Evolutionary conservation across 371 early-diverging fungal species (phyloP).

Genomic region (Apophysomyces sp.): DNA sequence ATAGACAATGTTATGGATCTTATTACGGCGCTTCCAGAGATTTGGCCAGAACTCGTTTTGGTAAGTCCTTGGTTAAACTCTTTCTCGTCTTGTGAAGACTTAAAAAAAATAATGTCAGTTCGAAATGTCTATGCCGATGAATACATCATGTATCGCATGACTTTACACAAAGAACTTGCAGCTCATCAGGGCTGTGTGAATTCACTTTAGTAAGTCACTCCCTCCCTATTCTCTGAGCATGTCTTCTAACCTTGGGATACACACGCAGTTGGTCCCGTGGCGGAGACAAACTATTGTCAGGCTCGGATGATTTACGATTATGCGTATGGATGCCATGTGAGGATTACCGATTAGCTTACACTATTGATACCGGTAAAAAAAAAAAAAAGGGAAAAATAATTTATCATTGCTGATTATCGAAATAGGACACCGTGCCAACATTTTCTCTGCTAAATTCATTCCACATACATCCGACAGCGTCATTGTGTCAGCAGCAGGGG

Average conservation of each 20-base stretch:
- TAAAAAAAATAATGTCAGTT: no score
- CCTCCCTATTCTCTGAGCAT: neutral
- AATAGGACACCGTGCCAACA: constrained; percentile 71
- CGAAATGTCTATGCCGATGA: constrained; percentile 30
- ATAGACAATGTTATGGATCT: constrained; percentile 8
- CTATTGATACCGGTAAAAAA: constrained; percentile 27
- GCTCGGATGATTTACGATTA: constrained; percentile 67
- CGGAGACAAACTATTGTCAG: constrained; percentile 60
- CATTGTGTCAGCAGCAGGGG: constrained; percentile 70
- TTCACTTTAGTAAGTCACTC: constrained; percentile 53
- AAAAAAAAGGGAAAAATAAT: neutral
- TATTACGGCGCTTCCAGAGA: neutral
- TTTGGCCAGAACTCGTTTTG: neutral
- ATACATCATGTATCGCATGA: constrained; percentile 23
- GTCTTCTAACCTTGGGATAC: no score
- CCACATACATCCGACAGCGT: constrained; percentile 60
- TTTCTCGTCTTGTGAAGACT: no score
- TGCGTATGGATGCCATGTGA: constrained; percentile 50
- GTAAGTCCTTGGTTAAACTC: no score
- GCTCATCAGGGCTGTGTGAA: constrained; percentile 83
- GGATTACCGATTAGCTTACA: constrained; percentile 21
- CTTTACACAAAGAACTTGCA: constrained; percentile 38
- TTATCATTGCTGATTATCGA: no score
- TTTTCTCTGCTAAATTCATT: constrained; percentile 77
- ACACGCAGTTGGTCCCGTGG: constrained; percentile 53